phyloP scores from a whole-genome alignment of 176 grass and related monocot genomes.

The Oryza meridionalis region DNA sequence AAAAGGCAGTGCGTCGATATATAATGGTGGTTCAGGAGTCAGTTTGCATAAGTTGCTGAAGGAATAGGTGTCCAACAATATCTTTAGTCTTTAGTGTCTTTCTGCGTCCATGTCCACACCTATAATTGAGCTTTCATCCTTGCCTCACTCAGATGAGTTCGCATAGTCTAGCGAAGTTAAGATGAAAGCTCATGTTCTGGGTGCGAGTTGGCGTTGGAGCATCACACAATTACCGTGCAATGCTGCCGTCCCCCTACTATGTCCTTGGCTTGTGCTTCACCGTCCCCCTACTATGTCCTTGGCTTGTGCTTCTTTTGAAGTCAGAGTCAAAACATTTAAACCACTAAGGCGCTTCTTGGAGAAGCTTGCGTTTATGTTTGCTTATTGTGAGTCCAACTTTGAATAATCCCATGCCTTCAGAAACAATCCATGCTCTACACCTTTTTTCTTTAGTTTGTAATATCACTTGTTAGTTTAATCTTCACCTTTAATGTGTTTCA shows the following conservation, averaged over 20 bases:
- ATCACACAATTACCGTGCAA: not conserved
- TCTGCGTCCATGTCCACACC: not conserved
- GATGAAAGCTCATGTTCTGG: not conserved
- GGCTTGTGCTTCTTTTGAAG: not conserved
- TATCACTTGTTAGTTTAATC: not conserved
- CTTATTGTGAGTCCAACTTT: not conserved
- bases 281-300: not conserved
- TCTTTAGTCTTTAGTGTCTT: not conserved
- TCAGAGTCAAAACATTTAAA: not conserved
- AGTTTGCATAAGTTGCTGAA: not conserved
- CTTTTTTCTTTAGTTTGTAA: not conserved
- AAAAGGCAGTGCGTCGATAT: not conserved
- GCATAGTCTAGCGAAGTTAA: not conserved
- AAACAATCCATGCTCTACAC: not conserved
- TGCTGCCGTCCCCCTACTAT: not conserved
- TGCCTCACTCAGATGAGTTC: not conserved
- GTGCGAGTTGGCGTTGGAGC: not conserved
- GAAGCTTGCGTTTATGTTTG: not conserved
- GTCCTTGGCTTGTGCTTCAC: not conserved
- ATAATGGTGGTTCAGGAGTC: not conserved
- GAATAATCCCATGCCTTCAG: not conserved
- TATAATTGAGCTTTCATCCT: not conserved
- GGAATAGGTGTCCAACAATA: not conserved
- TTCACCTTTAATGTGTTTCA: constrained; percentile 2
- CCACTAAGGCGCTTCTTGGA: not conserved